Conservation (phyloP, 164 flowering plant species). For the Euptelea pleiosperma region DNA sequence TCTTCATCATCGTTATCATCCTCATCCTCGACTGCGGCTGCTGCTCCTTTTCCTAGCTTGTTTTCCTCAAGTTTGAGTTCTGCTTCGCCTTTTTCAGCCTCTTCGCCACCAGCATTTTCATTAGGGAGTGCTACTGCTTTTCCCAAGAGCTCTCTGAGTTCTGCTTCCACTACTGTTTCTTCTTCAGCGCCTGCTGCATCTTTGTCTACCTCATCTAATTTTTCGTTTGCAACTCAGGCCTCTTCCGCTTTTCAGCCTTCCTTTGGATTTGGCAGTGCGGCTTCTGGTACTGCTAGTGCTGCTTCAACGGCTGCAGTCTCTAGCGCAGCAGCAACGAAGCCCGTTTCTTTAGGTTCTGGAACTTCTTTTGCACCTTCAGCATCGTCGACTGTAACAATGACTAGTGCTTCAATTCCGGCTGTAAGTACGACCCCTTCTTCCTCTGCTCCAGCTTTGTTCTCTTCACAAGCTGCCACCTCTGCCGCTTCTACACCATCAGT, state of each 20-base stretch:
- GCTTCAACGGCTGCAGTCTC: constrained; percentile 17
- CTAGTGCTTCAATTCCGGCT: constrained; percentile 29
- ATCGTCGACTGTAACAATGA: constrained; percentile 37
- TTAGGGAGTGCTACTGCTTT: constrained; percentile 19
- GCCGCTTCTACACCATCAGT: constrained; percentile 27
- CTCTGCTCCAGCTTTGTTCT: constrained; percentile 17
- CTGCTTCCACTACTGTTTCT: constrained; percentile 21
- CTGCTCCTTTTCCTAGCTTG: constrained; percentile 9
- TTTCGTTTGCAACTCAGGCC: constrained; percentile 43
- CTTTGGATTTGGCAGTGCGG: constrained; percentile 22
- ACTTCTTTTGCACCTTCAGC: constrained; percentile 33
- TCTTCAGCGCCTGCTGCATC: constrained; percentile 26
- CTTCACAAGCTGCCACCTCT: constrained; percentile 20
- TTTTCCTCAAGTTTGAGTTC: constrained; percentile 13
- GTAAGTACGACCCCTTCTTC: constrained; percentile 20
- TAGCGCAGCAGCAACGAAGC: constrained; percentile 23
- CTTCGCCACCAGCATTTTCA: constrained; percentile 27
- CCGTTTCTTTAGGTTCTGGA: constrained; percentile 25
- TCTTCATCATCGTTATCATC: constrained; percentile 16
- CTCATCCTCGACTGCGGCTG: constrained; percentile 9
- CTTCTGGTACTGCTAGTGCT: constrained; percentile 17
- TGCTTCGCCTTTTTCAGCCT: constrained; percentile 14
- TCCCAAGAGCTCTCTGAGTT: constrained; percentile 17
- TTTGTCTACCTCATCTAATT: constrained; percentile 23
- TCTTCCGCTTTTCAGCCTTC: constrained; percentile 29